phyloP scores from a whole-genome alignment of 306 rosid genomes.

The Parietaria judaica region DNA sequence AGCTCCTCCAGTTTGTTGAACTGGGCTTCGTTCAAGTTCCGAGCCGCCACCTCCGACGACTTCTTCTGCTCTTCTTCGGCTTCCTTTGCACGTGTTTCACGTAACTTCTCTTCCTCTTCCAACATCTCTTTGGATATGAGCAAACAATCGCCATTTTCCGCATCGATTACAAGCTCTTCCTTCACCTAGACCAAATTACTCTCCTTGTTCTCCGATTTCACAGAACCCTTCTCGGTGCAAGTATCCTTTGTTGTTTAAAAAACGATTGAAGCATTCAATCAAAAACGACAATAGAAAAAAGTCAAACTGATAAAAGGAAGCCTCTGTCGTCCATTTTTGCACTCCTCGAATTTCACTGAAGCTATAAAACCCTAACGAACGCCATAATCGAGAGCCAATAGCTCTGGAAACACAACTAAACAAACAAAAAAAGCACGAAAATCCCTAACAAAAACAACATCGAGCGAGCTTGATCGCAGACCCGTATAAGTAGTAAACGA shows the following conservation, averaged over 20 bases:
- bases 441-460: background rate
- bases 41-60: slow-evolving; percentile 25
- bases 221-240: background rate
- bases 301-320: too few species aligned
- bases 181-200: slow-evolving; percentile 26
- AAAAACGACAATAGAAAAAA: too few species aligned
- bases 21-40: slow-evolving; percentile 45
- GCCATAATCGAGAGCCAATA: too few species aligned
- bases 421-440: background rate
- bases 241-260: background rate
- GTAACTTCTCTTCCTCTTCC: slow-evolving; percentile 58
- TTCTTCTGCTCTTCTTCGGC: slow-evolving; percentile 31
- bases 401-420: background rate
- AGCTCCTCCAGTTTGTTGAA: slow-evolving; percentile 88
- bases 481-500: background rate
- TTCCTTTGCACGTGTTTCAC: slow-evolving; percentile 47
- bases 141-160: slow-evolving; percentile 35
- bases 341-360: too few species aligned
- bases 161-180: slow-evolving; percentile 27
- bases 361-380: too few species aligned
- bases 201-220: background rate
- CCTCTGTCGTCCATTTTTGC: too few species aligned
- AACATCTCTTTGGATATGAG: slow-evolving; percentile 35
- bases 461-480: background rate
- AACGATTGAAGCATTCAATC: slow-evolving; percentile 5